Conservation (phyloP, 78 protist genomes). For the Chrysochromulina tobinii region DNA sequence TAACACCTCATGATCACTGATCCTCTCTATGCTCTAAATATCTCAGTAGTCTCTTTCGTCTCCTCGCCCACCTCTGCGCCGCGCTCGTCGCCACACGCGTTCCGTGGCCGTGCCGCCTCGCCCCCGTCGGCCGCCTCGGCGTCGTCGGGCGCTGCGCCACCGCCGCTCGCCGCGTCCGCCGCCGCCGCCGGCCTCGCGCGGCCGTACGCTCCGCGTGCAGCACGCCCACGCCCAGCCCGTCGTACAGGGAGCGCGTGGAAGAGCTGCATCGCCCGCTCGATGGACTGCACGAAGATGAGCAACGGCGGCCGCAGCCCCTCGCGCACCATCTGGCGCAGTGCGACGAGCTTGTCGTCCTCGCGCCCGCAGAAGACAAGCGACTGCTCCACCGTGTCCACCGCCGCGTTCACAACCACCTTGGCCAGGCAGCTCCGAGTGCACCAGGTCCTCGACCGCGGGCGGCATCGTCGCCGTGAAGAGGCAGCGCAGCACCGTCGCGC, state of each 20-base stretch:
- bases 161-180: too few relatives aligned
- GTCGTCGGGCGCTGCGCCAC: too few relatives aligned
- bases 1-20: too few relatives aligned
- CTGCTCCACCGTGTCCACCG: conserved; percentile 77
- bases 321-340: conserved; percentile 77
- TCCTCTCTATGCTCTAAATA: too few relatives aligned
- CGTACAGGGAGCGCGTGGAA: conserved; percentile 73
- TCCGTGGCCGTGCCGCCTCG: too few relatives aligned
- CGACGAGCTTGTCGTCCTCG: conserved; percentile 91
- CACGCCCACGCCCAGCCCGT: conserved; percentile 64
- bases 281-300: conserved; percentile 90
- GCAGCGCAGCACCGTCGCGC: conserved; percentile 83
- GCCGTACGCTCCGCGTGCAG: conserved; percentile 67
- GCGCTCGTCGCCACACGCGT: too few relatives aligned
- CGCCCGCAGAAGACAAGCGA: conserved; percentile 79
- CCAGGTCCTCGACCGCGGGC: conserved; percentile 87
- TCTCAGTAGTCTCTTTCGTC: too few relatives aligned
- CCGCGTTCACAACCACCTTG: conserved; percentile 57
- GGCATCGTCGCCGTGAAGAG: conserved; percentile 99
- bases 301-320: conserved; percentile 92
- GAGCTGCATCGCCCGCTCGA: conserved; percentile 86
- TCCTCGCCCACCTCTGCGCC: too few relatives aligned
- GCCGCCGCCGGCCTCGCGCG: not conserved
- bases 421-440: conserved; percentile 96
- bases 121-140: too few relatives aligned